These are phyloP conservation scores for Inga laurina DNA, from an alignment of 306 rosid genomes.

Conservation along the genomic window DNA sequence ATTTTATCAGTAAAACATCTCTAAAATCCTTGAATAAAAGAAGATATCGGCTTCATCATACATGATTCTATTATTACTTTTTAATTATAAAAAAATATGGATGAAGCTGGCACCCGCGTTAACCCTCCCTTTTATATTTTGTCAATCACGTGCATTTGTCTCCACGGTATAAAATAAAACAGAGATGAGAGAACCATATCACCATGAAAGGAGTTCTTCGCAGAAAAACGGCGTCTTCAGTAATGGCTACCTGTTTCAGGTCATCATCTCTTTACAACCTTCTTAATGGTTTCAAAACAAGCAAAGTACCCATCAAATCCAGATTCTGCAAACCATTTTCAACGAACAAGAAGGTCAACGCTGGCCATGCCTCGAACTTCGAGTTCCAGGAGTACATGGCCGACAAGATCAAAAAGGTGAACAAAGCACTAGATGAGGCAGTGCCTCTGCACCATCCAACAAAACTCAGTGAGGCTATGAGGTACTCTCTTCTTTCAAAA, in stretches of 20 bases:
- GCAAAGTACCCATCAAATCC: neutral
- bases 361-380: neutral
- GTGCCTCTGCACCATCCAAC: constrained; percentile 38
- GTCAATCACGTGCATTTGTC: neutral
- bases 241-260: neutral
- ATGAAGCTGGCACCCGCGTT: neutral
- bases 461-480: constrained; percentile 39
- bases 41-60: neutral
- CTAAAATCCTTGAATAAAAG: neutral
- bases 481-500: constrained; percentile 30
- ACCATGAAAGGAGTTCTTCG: neutral
- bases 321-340: neutral
- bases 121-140: neutral
- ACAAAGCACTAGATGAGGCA: constrained; percentile 37
- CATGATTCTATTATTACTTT: neutral
- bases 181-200: neutral
- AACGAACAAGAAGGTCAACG: neutral
- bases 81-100: neutral
- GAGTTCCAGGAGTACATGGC: constrained; percentile 32
- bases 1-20: neutral
- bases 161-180: too few species aligned
- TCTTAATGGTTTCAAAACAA: neutral
- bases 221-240: neutral
- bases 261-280: neutral
- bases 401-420: constrained; percentile 26